Percentiles rank a stretch among this genome's conserved stretches.
These are phyloP conservation scores for Toxicodendron radicans DNA, from an alignment of 345 rosid genomes.

Conservation along the genomic window DNA sequence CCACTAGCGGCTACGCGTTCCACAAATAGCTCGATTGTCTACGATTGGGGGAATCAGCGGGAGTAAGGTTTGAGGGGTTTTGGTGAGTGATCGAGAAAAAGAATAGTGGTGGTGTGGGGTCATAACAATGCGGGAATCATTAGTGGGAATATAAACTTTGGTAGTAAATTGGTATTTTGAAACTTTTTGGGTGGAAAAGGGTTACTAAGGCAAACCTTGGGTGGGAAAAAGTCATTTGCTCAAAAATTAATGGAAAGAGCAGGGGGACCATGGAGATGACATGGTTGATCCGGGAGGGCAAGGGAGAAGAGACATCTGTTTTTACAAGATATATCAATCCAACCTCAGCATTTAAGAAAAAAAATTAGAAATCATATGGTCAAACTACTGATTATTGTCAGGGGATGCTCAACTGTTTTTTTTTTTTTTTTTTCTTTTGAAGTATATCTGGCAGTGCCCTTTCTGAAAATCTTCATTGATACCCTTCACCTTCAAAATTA, in stretches of 20 bases:
- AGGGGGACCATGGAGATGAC: constrained; percentile 18
- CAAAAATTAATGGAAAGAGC: constrained; percentile 1
- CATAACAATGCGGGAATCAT: too few relatives aligned
- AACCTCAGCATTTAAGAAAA: constrained; percentile 8
- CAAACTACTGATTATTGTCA: constrained; percentile 17
- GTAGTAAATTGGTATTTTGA: too few relatives aligned
- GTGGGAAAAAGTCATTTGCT: too few relatives aligned
- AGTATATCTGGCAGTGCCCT: constrained; percentile 13
- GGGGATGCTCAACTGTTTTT: constrained; percentile 22
- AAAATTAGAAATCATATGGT: constrained; percentile 2
- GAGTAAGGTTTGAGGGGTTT: too few relatives aligned
- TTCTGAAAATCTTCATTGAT: constrained; percentile 34
- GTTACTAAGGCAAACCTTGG: too few relatives aligned
- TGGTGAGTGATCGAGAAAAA: too few relatives aligned
- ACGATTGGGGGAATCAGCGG: too few relatives aligned
- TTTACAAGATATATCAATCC: background rate
- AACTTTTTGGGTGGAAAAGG: too few relatives aligned
- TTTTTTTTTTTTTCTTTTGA: constrained; percentile 26
- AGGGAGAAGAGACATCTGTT: background rate
- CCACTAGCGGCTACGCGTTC: too few relatives aligned
- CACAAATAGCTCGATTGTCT: too few relatives aligned
- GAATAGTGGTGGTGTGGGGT: too few relatives aligned
- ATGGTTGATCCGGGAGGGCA: constrained; percentile 9
- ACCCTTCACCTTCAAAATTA: constrained; percentile 33
- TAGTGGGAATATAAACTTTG: too few relatives aligned